phyloP scores from a whole-genome alignment of 2,329 filamentous ascomycete genomes.

The Verruconis gallopava region DNA sequence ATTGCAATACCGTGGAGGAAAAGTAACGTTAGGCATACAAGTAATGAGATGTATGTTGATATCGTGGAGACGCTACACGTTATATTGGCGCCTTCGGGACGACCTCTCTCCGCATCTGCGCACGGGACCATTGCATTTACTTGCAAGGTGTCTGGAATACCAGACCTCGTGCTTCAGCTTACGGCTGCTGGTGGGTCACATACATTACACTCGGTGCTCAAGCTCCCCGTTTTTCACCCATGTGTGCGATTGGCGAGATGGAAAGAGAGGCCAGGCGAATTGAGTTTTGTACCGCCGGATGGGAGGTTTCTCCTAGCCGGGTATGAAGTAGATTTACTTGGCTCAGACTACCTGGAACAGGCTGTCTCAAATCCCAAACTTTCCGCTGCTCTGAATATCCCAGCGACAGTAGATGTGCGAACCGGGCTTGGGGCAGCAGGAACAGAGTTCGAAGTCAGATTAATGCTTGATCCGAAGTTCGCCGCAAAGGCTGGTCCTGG shows the following conservation, averaged over 20 bases:
- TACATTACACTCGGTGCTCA: conserved; percentile 60
- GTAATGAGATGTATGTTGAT: conserved; percentile 94
- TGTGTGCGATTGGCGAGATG: conserved; percentile 85
- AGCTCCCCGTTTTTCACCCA: conserved; percentile 88
- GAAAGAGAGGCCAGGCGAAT: conserved; percentile 75
- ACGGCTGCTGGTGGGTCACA: conserved; percentile 65
- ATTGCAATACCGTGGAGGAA: conserved; percentile 67
- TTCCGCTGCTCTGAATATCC: conserved; percentile 51
- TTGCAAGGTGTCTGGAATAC: conserved; percentile 85
- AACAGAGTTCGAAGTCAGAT: conserved; percentile 76
- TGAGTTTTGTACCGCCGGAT: conserved; percentile 94
- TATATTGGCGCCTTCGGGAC: conserved; percentile 79
- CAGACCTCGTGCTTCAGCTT: conserved; percentile 73
- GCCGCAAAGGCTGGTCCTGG: conserved; percentile 14
- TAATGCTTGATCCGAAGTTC: conserved; percentile 47
- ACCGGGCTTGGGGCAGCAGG: conserved; percentile 63
- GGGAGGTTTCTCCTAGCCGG: conserved; percentile 86
- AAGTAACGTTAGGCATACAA: conserved; percentile 86
- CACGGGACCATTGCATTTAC: conserved; percentile 93
- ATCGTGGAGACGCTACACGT: conserved; percentile 82
- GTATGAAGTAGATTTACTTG: conserved; percentile 85
- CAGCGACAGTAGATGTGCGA: conserved; percentile 68
- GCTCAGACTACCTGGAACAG: conserved; percentile 40
- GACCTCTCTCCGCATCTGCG: conserved; percentile 73
- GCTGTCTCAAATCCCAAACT: conserved; percentile 7